Evolutionary conservation across 371 early-diverging fungal genomes (phyloP).

Genomic region (Rhizomucor pusillus): DNA sequence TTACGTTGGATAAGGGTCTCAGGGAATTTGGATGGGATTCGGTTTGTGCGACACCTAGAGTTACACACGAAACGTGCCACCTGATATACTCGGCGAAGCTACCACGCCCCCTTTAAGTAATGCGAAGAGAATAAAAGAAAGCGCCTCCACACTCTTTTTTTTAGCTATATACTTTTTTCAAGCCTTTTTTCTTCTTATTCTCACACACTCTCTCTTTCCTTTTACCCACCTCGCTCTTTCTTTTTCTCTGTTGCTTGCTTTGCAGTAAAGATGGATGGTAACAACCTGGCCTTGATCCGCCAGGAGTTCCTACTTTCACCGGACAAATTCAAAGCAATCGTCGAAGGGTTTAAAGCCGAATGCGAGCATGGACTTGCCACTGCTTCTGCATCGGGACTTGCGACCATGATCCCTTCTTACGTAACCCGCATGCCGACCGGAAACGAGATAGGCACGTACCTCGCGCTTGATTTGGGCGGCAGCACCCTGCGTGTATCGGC

Average conservation of each 20-base stretch:
- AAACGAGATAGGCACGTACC: constrained; percentile 74
- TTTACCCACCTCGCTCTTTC: neutral
- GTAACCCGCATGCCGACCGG: constrained; percentile 78
- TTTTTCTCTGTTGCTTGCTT: neutral
- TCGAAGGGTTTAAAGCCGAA: constrained; percentile 48
- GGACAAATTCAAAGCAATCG: constrained; percentile 49
- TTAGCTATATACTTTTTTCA: neutral
- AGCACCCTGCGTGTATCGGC: constrained; percentile 84
- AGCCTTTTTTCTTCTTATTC: neutral
- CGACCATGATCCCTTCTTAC: constrained; percentile 78
- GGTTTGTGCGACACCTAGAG: neutral
- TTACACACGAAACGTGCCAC: constrained; percentile 1
- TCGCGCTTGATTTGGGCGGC: constrained; percentile 91
- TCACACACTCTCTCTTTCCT: constrained; percentile 3
- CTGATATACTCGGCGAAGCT: neutral
- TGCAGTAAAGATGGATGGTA: too few relatives aligned
- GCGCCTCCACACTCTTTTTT: neutral
- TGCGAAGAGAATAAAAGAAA: neutral
- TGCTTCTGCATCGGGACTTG: constrained; percentile 42
- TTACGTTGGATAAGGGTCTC: neutral
- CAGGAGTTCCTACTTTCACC: constrained; percentile 20
- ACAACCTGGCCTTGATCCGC: constrained; percentile 9
- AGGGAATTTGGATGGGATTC: neutral
- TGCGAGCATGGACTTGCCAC: constrained; percentile 42
- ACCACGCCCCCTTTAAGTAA: neutral